Evolutionary conservation across 805 yeast genomes (phyloP), one percentile per base, ranked within the genome.

Genomic region (Isabelozyma pseudorhagii): DNA sequence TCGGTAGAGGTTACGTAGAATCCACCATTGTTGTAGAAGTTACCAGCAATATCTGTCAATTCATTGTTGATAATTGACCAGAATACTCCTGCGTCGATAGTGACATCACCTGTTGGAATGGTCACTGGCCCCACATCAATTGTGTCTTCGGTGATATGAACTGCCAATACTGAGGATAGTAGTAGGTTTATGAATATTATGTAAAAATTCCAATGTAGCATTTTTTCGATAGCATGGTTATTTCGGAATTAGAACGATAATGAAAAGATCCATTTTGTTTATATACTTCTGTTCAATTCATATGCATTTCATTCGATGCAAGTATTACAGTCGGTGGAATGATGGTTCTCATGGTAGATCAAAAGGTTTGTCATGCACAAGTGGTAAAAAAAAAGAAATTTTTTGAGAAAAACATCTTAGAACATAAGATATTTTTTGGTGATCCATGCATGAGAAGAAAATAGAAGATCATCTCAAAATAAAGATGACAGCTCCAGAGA

Each of bases 41-140:
- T 28, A 38, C 72, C 71, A 44, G 60, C 52, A 15, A 64, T 49
- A 13, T 52, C 48, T 10, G 60, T 52, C 13, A 55, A 7, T 5
- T 59, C 54, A 46, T 62, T 62, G 45, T 62, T 55, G 38, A 65
- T 54, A 38, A 59, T 55, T 5, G 60, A 56, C 57, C 55, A 59
- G 36, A 50, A 58, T 15, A 47, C 60, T 39, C 51, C 53, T 2
- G 52, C 39, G 18, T 44, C 49, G 31, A 54, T 48, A 6, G 49
- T 47, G 9, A 47, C 39, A 34, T 43, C 52, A 17, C 66, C 68
- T 38, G 62, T 36, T n/a, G 50, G 13, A 36, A 62, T 31, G 27
- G 49, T 45, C 13, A 64, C 38, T 6, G 60, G 46, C n/a, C 64
- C 67, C 8, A 51, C 38, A 13, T 40, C 45, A 14, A 63, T 52